Percentiles rank a stretch among this genome's conserved stretches.
phyloP scores from a whole-genome alignment of 2,329 filamentous ascomycete genomes.

The Colletotrichum somersetense region DNA sequence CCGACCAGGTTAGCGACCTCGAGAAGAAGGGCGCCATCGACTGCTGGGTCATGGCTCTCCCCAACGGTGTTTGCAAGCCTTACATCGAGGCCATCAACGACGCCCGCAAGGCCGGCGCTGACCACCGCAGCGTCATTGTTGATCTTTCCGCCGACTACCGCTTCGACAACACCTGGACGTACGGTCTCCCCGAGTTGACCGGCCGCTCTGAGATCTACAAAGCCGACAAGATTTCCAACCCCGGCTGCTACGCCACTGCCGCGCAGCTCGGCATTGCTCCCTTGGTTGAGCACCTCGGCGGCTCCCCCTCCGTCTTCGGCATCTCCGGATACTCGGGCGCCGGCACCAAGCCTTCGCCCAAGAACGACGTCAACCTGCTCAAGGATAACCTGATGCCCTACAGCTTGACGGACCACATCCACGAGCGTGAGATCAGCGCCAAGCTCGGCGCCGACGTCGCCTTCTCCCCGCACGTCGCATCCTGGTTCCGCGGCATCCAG shows the following conservation, averaged over 20 bases:
- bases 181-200: slow-evolving; percentile 89
- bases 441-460: slow-evolving; percentile 82
- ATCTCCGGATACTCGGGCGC: slow-evolving; percentile 95
- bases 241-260: slow-evolving; percentile 95
- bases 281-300: slow-evolving; percentile 80
- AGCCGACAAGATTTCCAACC: slow-evolving; percentile 88
- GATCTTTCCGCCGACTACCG: slow-evolving; percentile 98
- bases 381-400: slow-evolving; percentile 92
- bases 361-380: slow-evolving; percentile 89
- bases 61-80: slow-evolving; percentile 94
- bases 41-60: slow-evolving; percentile 97
- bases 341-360: slow-evolving; percentile 92
- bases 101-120: slow-evolving; percentile 64
- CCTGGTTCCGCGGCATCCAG: slow-evolving; percentile 96
- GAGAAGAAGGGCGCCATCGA: slow-evolving; percentile 88
- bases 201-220: slow-evolving; percentile 81
- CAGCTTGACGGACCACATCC: slow-evolving; percentile 92
- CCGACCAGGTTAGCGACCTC: slow-evolving; percentile 89
- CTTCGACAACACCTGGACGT: slow-evolving; percentile 88
- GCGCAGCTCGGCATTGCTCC: slow-evolving; percentile 91
- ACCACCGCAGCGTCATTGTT: slow-evolving; percentile 80
- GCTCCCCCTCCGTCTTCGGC: slow-evolving; percentile 86
- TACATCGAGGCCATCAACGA: slow-evolving; percentile 90
- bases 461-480: slow-evolving; percentile 95
- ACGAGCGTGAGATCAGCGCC: slow-evolving; percentile 88